Evolutionary conservation across 164 flowering plant species (phyloP).

Genomic region (Chloranthus sessilifolius): DNA sequence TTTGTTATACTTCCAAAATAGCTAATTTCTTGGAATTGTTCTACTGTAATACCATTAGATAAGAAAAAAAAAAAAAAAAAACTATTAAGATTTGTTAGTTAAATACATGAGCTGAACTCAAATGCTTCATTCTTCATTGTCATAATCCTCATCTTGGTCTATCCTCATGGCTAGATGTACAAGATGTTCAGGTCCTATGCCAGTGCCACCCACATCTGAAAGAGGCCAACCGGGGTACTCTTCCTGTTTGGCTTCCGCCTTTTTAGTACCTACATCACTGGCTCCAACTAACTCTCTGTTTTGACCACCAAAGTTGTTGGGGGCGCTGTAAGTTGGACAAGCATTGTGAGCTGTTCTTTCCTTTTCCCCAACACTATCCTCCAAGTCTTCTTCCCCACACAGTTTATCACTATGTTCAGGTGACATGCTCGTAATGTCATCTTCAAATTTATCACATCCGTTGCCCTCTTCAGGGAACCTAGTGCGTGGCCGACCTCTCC

Average conservation of each 20-base stretch:
- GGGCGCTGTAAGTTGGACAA: neutral
- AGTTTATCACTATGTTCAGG: constrained; percentile 1
- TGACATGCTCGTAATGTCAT: neutral
- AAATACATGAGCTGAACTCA: no score
- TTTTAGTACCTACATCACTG: neutral
- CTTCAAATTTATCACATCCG: neutral
- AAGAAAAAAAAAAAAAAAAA: no score
- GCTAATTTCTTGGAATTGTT: neutral
- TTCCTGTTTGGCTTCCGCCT: neutral
- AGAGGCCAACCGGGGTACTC: neutral
- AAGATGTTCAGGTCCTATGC: neutral
- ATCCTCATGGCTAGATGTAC: neutral
- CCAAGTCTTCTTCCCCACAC: neutral
- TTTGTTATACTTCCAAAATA: neutral
- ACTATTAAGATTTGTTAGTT: no score
- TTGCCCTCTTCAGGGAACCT: neutral
- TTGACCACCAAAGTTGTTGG: neutral
- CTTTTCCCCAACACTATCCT: neutral
- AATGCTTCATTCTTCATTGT: constrained; percentile 10
- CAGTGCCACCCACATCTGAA: neutral
- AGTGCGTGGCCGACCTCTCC: neutral
- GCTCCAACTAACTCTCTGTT: neutral
- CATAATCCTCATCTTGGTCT: constrained; percentile 4
- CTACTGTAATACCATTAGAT: neutral
- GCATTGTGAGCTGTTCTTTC: neutral